These are phyloP conservation scores for Colletotrichum eremochloae DNA, from an alignment of 2,329 filamentous ascomycete species.

Conservation along the genomic window DNA sequence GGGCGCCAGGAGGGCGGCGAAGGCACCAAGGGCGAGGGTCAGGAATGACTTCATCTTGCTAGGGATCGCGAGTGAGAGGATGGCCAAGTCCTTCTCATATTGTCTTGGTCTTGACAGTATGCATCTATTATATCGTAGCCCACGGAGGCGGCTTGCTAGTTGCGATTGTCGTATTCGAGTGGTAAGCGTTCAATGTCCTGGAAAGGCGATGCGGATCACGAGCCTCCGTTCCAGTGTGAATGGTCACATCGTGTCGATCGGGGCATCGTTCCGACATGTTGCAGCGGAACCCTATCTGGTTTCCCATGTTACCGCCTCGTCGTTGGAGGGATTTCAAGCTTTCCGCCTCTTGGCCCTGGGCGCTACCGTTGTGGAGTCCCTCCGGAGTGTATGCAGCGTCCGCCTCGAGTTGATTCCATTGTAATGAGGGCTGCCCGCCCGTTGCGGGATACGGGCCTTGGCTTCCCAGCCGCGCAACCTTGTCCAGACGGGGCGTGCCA, in stretches of 20 bases:
- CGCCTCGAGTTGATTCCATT: neutral
- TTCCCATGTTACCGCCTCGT: neutral
- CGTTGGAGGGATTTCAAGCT: neutral
- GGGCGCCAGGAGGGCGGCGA: neutral
- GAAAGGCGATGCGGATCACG: constrained; percentile 14
- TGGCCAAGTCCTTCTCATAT: neutral
- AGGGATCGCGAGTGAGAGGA: neutral
- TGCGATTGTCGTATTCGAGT: too few species aligned
- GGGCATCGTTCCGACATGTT: neutral
- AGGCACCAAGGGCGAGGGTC: constrained; percentile 7
- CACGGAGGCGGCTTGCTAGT: neutral
- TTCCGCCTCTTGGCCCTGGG: neutral
- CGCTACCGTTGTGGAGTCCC: neutral
- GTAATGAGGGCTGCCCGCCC: neutral
- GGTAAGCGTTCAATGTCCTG: neutral
- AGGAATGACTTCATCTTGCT: constrained; percentile 19
- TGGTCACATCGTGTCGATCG: constrained; percentile 23
- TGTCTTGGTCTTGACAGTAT: neutral
- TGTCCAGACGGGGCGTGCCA: neutral
- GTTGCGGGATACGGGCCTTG: constrained; percentile 11
- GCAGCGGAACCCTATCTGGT: neutral
- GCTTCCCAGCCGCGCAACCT: neutral
- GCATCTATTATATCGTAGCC: neutral
- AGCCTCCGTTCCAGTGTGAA: constrained; percentile 14
- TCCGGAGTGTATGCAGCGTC: constrained; percentile 2